phyloP scores from a whole-genome alignment of 2,329 filamentous ascomycete species.

The Esteya vermicola region DNA sequence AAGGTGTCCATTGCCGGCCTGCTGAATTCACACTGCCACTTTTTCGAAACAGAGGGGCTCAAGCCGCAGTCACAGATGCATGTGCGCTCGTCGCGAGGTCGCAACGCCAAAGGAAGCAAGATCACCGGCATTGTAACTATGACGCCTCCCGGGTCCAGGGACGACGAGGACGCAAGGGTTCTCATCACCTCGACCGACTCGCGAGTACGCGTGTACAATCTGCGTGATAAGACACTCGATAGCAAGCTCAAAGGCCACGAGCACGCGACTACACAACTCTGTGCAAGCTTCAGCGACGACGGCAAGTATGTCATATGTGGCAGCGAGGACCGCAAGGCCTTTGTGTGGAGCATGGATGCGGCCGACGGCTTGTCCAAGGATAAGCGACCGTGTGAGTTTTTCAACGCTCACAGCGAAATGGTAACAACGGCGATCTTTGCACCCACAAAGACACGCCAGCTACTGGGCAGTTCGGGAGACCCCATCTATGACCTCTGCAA shows the following conservation, averaged over 20 bases:
- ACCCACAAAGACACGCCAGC: constrained; percentile 60
- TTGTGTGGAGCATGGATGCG: constrained; percentile 67
- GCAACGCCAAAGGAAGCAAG: constrained; percentile 92
- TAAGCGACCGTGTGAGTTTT: constrained; percentile 73
- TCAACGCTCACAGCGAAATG: constrained; percentile 78
- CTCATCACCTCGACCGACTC: constrained; percentile 93
- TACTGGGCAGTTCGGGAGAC: constrained; percentile 70
- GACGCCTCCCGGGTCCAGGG: constrained; percentile 16
- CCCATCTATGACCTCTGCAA: constrained; percentile 96
- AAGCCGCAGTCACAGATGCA: constrained; percentile 77
- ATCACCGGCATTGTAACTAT: constrained; percentile 73
- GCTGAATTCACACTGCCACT: constrained; percentile 70
- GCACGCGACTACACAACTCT: constrained; percentile 81
- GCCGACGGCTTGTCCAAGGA: constrained; percentile 54
- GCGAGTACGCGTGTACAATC: constrained; percentile 74
- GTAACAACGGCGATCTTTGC: constrained; percentile 85
- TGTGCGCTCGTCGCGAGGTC: constrained; percentile 81
- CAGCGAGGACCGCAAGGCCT: constrained; percentile 79
- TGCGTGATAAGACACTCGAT: constrained; percentile 72
- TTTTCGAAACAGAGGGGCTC: constrained; percentile 85
- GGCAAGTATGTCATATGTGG: constrained; percentile 78
- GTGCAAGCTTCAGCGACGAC: constrained; percentile 78
- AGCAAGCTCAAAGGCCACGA: constrained; percentile 86
- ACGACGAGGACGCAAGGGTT: constrained; percentile 61
- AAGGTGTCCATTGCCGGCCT: constrained; percentile 81